A percentile compares a stretch with the other conserved stretches of the same genome.
These are phyloP conservation scores for Samsoniella hepiali DNA, from an alignment of 2,329 filamentous ascomycete species.

Conservation along the genomic window DNA sequence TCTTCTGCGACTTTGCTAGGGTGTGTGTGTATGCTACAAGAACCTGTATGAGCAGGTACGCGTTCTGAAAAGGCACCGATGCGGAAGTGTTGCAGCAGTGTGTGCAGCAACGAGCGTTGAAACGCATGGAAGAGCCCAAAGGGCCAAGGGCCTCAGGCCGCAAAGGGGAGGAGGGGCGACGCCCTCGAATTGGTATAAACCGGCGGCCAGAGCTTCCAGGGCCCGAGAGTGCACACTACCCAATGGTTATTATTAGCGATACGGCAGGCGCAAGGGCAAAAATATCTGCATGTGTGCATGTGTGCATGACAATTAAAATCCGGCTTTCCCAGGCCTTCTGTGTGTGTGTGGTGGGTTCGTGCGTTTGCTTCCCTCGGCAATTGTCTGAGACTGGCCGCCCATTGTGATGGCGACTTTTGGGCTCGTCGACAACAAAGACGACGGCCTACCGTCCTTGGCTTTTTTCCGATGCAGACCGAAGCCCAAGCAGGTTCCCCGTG, in stretches of 20 bases:
- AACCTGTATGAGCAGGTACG: background rate
- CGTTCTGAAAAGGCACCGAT: too few species aligned
- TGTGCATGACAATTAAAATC: background rate
- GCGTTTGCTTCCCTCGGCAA: constrained; percentile 1
- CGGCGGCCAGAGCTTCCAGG: too few species aligned
- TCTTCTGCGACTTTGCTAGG: background rate
- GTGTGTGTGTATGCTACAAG: background rate
- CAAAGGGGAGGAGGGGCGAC: too few species aligned
- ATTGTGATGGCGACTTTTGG: background rate
- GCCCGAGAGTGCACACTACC: too few species aligned
- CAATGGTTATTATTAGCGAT: too few species aligned
- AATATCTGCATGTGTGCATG: background rate
- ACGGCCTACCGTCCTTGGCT: background rate
- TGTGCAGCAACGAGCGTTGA: too few species aligned
- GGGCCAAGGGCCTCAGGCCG: too few species aligned
- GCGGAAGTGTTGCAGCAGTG: too few species aligned
- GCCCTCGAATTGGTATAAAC: too few species aligned
- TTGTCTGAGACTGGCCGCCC: background rate
- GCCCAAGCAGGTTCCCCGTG: too few species aligned
- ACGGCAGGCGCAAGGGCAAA: too few species aligned
- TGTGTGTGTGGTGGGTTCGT: background rate
- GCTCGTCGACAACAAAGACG: background rate
- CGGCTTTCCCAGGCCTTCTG: background rate
- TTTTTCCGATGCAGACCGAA: background rate
- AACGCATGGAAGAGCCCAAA: too few species aligned